Conservation (phyloP, 768 basidiomycete genomes). For the Boletus insuetus region DNA sequence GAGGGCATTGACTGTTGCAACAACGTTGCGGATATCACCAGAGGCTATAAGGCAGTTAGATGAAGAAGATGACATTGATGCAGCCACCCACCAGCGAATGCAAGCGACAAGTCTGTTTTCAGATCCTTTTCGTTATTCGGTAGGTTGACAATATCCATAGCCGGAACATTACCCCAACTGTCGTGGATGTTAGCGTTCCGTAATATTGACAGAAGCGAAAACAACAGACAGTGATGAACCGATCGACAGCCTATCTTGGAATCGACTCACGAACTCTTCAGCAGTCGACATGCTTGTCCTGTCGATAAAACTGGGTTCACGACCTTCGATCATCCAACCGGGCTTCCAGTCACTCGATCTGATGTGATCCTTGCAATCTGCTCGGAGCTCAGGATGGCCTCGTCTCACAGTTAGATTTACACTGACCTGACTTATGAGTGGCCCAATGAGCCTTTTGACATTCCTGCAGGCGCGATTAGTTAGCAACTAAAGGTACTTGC, state of each 20-base stretch:
- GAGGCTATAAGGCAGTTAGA: constrained; percentile 35
- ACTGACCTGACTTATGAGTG: constrained; percentile 36
- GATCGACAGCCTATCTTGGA: constrained; percentile 27
- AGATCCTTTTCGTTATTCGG: constrained; percentile 20
- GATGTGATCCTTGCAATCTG: constrained; percentile 26
- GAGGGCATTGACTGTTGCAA: constrained; percentile 42
- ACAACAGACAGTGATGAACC: constrained; percentile 23
- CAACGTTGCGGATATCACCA: constrained; percentile 46
- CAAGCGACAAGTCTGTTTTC: constrained; percentile 22
- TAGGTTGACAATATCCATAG: constrained; percentile 32
- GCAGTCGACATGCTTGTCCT: neutral
- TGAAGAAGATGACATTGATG: neutral
- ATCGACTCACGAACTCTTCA: constrained; percentile 9
- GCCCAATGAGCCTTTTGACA: constrained; percentile 44
- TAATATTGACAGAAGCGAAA: neutral
- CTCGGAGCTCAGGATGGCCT: neutral
- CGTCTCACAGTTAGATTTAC: neutral
- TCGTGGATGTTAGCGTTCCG: neutral
- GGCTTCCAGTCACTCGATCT: constrained; percentile 20
- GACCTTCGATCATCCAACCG: constrained; percentile 22
- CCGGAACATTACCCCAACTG: constrained; percentile 37
- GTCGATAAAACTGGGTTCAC: constrained; percentile 19
- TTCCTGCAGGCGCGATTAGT: constrained; percentile 21
- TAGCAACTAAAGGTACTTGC: neutral
- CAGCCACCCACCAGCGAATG: constrained; percentile 21